Evolutionary conservation across 2,329 filamentous ascomycete genomes (phyloP).

Genomic region (Biscogniauxia sp.): DNA sequence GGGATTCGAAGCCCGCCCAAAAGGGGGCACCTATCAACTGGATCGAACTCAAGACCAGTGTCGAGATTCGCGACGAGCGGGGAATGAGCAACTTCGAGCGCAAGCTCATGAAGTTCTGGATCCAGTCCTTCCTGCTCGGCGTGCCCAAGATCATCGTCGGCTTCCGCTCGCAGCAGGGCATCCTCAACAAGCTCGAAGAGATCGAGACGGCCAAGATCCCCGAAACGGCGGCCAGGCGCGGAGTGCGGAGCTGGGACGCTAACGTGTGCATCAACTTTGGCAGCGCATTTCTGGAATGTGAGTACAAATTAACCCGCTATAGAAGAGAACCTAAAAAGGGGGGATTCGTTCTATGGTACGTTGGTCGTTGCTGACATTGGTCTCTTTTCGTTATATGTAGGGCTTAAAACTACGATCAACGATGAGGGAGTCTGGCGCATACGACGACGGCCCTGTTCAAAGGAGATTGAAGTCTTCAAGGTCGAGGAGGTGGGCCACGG

Average conservation of each 20-base stretch:
- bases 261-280: conserved; percentile 94
- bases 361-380: not conserved
- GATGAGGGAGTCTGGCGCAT: conserved; percentile 83
- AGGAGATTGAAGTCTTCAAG: conserved; percentile 69
- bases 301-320: conserved; percentile 27
- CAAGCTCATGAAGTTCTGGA: conserved; percentile 95
- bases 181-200: conserved; percentile 71
- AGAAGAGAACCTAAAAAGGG: not conserved
- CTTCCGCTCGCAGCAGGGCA: conserved; percentile 72
- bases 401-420: conserved; percentile 60
- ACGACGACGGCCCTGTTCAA: conserved; percentile 59
- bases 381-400: conserved; percentile 44
- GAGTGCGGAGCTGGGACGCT: conserved; percentile 77
- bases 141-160: conserved; percentile 91
- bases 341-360: conserved; percentile 5
- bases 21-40: conserved; percentile 74
- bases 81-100: conserved; percentile 78
- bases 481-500: conserved; percentile 74
- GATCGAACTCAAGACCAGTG: conserved; percentile 93
- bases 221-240: conserved; percentile 64
- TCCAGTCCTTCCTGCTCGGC: conserved; percentile 90
- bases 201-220: conserved; percentile 79
- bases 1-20: conserved; percentile 73
- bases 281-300: conserved; percentile 72
- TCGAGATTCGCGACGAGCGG: conserved; percentile 63